A percentile compares a stretch with the other conserved stretches of the same genome.
These are phyloP conservation scores for Aspergillus quadrilineatus DNA, from an alignment of 2,329 filamentous ascomycete genomes.

Conservation along the genomic window DNA sequence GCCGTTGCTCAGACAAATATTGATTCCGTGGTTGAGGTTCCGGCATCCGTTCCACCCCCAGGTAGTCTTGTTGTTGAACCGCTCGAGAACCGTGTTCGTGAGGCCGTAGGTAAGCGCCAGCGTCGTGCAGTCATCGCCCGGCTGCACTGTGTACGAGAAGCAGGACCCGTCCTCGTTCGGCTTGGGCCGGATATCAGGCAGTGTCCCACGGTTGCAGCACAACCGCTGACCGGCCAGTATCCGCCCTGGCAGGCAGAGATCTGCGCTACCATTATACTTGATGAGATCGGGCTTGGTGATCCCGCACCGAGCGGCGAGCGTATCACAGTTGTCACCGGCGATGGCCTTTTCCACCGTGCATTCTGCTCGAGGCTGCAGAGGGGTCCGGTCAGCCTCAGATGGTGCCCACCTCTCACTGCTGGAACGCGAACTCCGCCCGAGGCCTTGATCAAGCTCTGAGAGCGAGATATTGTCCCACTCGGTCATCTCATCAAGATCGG, in stretches of 20 bases:
- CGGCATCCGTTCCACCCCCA: constrained; percentile 48
- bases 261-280: constrained; percentile 12
- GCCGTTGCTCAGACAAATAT: constrained; percentile 44
- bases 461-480: no score
- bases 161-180: constrained; percentile 42
- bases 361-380: neutral
- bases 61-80: constrained; percentile 39
- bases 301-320: constrained; percentile 15
- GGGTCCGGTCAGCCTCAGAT: no score
- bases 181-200: constrained; percentile 32
- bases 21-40: constrained; percentile 26
- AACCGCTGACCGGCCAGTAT: constrained; percentile 27
- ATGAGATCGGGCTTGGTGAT: constrained; percentile 7
- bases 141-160: constrained; percentile 32
- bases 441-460: no score
- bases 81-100: constrained; percentile 38
- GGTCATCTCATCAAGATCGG: no score
- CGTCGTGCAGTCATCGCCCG: constrained; percentile 33
- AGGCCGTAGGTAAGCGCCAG: constrained; percentile 31
- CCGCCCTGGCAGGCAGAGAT: constrained; percentile 11
- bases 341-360: neutral
- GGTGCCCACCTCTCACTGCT: no score
- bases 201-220: constrained; percentile 18
- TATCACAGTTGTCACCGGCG: constrained; percentile 7
- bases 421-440: no score